Evolutionary conservation across 108 stramenopile genomes (phyloP), one percentile per base, ranked within the genome.

Genomic region (Asterionellopsis glacialis): DNA sequence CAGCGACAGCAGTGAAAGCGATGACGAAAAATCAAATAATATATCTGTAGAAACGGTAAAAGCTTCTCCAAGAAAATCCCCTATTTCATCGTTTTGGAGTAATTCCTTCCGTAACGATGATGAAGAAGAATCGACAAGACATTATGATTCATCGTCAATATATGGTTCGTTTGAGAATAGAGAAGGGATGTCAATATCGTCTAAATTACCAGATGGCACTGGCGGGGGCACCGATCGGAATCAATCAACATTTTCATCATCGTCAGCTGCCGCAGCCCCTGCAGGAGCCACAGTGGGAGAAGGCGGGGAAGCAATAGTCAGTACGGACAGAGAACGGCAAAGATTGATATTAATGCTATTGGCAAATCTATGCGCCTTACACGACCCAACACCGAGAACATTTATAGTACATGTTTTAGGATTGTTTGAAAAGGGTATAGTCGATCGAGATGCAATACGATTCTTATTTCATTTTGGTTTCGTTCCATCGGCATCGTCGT

Each of bases 311-410:
- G 33, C 33, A 33, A 33, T 61, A 3, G 61, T 69, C 45, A 63
- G 61, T 41, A 51, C 52, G 28, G 81, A 77, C 39, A 68, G 69
- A 45, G 95, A 92, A 59, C 71, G 94, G 19, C 94, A 94, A 69
- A 63, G 90, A 9, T 67, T 95, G 9, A 66, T 97, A 9, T 66
- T 94, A 7, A 91, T 94, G 88, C 79, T 95, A 10, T 75, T 97
- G 63, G 96, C 88, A 16, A 94, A 97, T 73, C 82, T 95, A 14
- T 87, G 94, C 63, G 81, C 89, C 38, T 73, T 91, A 49, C 94
- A 95, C 64, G 93, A 94, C 60, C 81, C 93, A 28, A 94, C 96
- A 0, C 96, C 96, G 11, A 82, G 87, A 56, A 95, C 94, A n/a
- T 97, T 94, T 71, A 89, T 88, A 0, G 85, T 90, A 15, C 89